Evolutionary conservation across 345 rosid species (phyloP), one percentile per base, ranked within the genome.

Genomic region (Boechera divaricarpa): DNA sequence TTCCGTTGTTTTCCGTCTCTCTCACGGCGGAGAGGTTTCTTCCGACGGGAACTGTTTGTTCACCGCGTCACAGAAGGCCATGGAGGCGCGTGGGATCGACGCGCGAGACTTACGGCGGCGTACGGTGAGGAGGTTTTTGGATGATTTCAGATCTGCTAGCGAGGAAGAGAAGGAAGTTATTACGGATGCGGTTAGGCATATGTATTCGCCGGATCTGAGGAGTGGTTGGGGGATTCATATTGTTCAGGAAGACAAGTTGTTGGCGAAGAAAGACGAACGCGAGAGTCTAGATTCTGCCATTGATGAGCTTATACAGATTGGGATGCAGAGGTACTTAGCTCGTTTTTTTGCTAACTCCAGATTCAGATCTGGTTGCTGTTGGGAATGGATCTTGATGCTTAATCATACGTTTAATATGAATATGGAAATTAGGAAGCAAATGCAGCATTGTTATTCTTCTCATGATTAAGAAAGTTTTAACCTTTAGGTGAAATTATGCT

Each of bases 221-320:
- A 88, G 38, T n/a, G 99, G 99, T 5, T 96, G 99, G 99, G 98
- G 99, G 69, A 83, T 96, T 76, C 99, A 96, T 45, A 89, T 96
- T 7, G 93, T 96, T 11, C 98, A 96, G 77, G 99, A 96, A 81
- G 87, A 86, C 49, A 96, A 96, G 82, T 36, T 96, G 64, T 79
- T 96, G 69, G 96, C 94, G 13, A 87, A 79, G 76, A 93, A 91
- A 57, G 85, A 81, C 26, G 96, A 91, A 52, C 94, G 99, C 38
- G 82, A 78, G 5, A 70, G 79, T 35, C 77, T 96, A 35, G 99
- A 96, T 71, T 80, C 91, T 47, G 90, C 92, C 67, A 83, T 96
- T 36, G 94, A 87, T 0, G 98, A 90, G 81, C 94, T 96, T 36
- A 71, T 86, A 53, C 97, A 83, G 82, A 83, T 93, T 44, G 98